Evolutionary conservation across 2,329 filamentous ascomycete genomes (phyloP).

Genomic region (Amesomyces nigricolor): DNA sequence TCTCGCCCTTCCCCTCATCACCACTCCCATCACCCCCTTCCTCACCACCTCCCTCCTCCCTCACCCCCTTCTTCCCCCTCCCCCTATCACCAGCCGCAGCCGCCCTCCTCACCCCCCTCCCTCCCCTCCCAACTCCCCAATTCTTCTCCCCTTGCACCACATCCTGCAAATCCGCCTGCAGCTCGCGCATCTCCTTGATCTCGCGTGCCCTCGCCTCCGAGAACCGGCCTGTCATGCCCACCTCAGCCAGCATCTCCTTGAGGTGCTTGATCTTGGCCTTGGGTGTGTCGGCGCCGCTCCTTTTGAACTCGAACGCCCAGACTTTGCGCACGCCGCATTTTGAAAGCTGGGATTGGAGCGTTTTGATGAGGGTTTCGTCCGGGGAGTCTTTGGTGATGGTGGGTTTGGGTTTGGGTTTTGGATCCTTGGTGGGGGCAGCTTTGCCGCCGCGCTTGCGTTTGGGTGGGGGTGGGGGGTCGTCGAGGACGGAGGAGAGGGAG

Average conservation of each 20-base stretch:
- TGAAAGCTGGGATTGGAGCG: slow-evolving; percentile 74
- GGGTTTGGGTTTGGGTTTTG: too few species aligned
- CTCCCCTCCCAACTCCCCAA: slow-evolving; percentile 57
- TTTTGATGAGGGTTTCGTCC: slow-evolving; percentile 77
- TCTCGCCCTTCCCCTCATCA: background rate
- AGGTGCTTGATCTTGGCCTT: slow-evolving; percentile 81
- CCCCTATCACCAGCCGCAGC: slow-evolving; percentile 31
- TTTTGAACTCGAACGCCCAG: slow-evolving; percentile 79
- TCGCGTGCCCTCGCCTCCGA: slow-evolving; percentile 76
- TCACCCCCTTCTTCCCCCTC: slow-evolving; percentile 26
- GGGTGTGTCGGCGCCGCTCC: slow-evolving; percentile 57
- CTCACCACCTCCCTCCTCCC: slow-evolving; percentile 25
- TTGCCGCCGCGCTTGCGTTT: slow-evolving; percentile 39
- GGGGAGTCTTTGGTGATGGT: slow-evolving; percentile 42
- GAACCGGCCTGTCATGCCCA: slow-evolving; percentile 85
- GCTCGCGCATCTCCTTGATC: slow-evolving; percentile 82
- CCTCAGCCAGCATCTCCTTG: slow-evolving; percentile 68
- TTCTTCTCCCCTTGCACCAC: slow-evolving; percentile 74
- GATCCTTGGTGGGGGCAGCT: too few species aligned
- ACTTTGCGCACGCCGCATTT: slow-evolving; percentile 93
- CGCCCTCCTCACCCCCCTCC: slow-evolving; percentile 40
- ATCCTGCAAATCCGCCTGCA: slow-evolving; percentile 75
- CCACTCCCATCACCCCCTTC: slow-evolving; percentile 25
- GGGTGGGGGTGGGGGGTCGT: slow-evolving; percentile 21
- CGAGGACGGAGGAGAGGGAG: slow-evolving; percentile 23